Percentiles rank a stretch among this genome's conserved stretches.
Conservation (phyloP, 2,329 filamentous ascomycete species). For the Cladorrhinum sp. region DNA sequence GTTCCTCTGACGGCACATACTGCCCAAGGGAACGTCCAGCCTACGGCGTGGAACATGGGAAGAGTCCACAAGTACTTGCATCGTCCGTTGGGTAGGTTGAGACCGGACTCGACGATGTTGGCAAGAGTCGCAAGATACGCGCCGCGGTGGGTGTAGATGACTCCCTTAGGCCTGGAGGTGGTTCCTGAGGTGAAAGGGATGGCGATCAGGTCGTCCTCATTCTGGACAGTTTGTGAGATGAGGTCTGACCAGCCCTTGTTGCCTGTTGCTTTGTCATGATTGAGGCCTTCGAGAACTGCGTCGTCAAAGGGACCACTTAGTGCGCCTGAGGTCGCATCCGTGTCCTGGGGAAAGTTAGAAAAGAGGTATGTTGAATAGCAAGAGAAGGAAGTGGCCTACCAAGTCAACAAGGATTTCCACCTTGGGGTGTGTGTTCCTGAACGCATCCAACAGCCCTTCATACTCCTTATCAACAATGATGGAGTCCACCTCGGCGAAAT, state of each 20-base stretch:
- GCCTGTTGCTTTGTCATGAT: slow-evolving; percentile 65
- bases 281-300: slow-evolving; percentile 75
- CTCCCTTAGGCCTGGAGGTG: slow-evolving; percentile 87
- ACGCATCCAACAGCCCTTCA: slow-evolving; percentile 64
- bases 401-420: slow-evolving; percentile 74
- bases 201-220: slow-evolving; percentile 80
- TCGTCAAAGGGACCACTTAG: slow-evolving; percentile 78
- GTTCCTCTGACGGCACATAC: slow-evolving; percentile 92
- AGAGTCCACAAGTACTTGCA: slow-evolving; percentile 89
- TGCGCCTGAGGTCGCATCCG: slow-evolving; percentile 70
- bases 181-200: slow-evolving; percentile 94
- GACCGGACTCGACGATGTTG: slow-evolving; percentile 83
- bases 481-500: slow-evolving; percentile 78
- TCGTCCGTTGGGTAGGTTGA: slow-evolving; percentile 67
- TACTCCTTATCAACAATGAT: slow-evolving; percentile 89
- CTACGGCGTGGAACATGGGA: slow-evolving; percentile 75
- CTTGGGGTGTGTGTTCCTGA: slow-evolving; percentile 55
- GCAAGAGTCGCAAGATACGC: slow-evolving; percentile 79
- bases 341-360: slow-evolving; percentile 54
- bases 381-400: slow-evolving; percentile 33
- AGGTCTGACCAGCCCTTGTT: slow-evolving; percentile 73
- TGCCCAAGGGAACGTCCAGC: slow-evolving; percentile 91
- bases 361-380: not conserved
- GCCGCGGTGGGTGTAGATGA: slow-evolving; percentile 85
- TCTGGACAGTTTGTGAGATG: slow-evolving; percentile 58